Evolutionary conservation across 306 rosid genomes (phyloP), one percentile per base, ranked within the genome.

Genomic region (Potentilla sterilis): DNA sequence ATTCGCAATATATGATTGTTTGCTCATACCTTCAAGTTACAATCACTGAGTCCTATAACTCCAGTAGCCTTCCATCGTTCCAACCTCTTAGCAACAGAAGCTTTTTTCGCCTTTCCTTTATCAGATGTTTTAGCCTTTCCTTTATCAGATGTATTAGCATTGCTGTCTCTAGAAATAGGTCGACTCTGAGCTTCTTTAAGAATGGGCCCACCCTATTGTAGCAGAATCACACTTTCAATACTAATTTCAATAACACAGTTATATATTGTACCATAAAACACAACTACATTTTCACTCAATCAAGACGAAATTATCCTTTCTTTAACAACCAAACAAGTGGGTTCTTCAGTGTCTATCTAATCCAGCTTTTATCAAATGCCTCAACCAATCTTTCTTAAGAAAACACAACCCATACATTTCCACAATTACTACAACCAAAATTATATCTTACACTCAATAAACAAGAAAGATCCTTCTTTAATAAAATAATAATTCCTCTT

Each of bases 31-130:
- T 89, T 90, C 89, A 95, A 89, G 77, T 83, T 90, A 87, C 88
- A 80, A 74, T 92, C 96, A 77, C 93, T 83, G 83, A 95, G 75
- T 55, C 93, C 92, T 70, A 95, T 70, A 82, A 95, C 92, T 72
- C 97, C 92, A 15, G 93, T 88, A 55, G 72, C 85, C 79, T 87
- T 85, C 93, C 97, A 95, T 67, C 88, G 82, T 44, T 87, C 89
- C 75, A 66, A 67, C 78, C 93, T 83, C 77, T 82, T 89, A 70
- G 81, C 85, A 54, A 71, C 71, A 77, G 81, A 79, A 76, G 64
- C 74, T 69, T 51, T 44, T 19, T 18, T 9, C 62, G 62, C 35
- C 38, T 58, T 58, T 52, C 59, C 24, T 52, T 52, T 16, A 15
- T 18, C 57, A 18, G 57, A 51, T 18, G 40, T 37, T 37, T 37